phyloP scores from a whole-genome alignment of 805 yeast genomes.

The Zygoascus tannicola region DNA sequence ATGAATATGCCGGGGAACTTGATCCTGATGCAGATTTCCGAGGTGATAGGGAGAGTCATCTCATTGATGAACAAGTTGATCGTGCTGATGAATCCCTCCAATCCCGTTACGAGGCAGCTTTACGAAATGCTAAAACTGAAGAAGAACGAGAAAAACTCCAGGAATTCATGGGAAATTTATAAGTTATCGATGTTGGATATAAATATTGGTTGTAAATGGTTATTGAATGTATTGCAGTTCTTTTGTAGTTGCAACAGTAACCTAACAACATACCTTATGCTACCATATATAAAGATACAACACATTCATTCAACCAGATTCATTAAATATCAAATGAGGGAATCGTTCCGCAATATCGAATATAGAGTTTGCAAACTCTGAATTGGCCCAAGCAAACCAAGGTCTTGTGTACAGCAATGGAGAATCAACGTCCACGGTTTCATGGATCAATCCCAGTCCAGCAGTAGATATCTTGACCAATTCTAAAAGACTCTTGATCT shows the following conservation, averaged over 20 bases:
- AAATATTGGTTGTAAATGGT: no score
- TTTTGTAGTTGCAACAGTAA: not conserved
- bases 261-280: not conserved
- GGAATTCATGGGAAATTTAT: conserved; percentile 6
- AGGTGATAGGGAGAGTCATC: conserved; percentile 13
- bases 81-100: conserved; percentile 36
- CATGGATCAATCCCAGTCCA: conserved; percentile 77
- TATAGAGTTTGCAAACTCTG: conserved; percentile 85
- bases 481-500: conserved; percentile 44
- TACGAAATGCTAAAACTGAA: conserved; percentile 23
- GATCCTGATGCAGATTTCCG: conserved; percentile 23
- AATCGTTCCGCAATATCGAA: conserved; percentile 62
- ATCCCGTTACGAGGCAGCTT: conserved; percentile 62
- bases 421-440: conserved; percentile 58
- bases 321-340: conserved; percentile 55
- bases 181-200: not conserved
- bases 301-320: not conserved
- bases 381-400: conserved; percentile 94
- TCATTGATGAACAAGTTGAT: conserved; percentile 15
- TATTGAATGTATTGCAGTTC: no score
- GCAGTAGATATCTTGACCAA: conserved; percentile 54
- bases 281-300: not conserved
- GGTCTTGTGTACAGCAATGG: conserved; percentile 52
- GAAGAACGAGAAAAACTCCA: conserved; percentile 16
- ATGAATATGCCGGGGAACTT: conserved; percentile 26